phyloP scores from a whole-genome alignment of 352 stramenopile species.

The Globisporangium radiosum region DNA sequence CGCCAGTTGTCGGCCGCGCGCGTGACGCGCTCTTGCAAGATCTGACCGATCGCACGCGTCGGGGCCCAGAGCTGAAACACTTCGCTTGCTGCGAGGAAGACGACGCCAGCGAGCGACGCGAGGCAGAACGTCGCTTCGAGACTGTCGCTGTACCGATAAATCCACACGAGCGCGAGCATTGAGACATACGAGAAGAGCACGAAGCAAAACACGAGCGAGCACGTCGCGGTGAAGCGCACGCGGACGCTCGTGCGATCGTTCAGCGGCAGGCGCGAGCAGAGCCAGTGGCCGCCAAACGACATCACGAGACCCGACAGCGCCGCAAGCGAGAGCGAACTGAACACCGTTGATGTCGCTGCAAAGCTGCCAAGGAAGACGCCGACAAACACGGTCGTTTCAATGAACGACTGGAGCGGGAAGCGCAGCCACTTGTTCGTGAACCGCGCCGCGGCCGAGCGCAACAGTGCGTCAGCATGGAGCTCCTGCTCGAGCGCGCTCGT shows the following conservation, averaged over 20 bases:
- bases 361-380: constrained; percentile 76
- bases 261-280: constrained; percentile 52
- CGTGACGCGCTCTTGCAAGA: constrained; percentile 74
- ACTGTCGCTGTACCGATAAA: constrained; percentile 82
- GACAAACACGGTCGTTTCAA: constrained; percentile 63
- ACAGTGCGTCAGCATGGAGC: constrained; percentile 45
- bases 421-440: constrained; percentile 72
- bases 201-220: constrained; percentile 66
- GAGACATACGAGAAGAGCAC: constrained; percentile 67
- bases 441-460: constrained; percentile 41
- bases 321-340: constrained; percentile 69
- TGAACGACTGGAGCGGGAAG: constrained; percentile 72
- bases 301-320: constrained; percentile 70
- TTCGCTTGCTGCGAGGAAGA: constrained; percentile 77
- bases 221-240: constrained; percentile 62
- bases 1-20: constrained; percentile 76
- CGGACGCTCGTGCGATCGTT: constrained; percentile 47
- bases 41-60: constrained; percentile 56
- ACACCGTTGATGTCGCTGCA: constrained; percentile 57
- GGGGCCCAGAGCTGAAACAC: constrained; percentile 80
- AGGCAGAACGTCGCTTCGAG: constrained; percentile 82
- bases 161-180: constrained; percentile 63
- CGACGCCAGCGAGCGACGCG: constrained; percentile 65
- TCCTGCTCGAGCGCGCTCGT: constrained; percentile 60
- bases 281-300: constrained; percentile 61